A percentile compares a stretch with the other conserved stretches of the same genome.
Evolutionary conservation across 495 filamentous ascomycete genomes (phyloP).

Genomic region (Parachaetomium inaequale): DNA sequence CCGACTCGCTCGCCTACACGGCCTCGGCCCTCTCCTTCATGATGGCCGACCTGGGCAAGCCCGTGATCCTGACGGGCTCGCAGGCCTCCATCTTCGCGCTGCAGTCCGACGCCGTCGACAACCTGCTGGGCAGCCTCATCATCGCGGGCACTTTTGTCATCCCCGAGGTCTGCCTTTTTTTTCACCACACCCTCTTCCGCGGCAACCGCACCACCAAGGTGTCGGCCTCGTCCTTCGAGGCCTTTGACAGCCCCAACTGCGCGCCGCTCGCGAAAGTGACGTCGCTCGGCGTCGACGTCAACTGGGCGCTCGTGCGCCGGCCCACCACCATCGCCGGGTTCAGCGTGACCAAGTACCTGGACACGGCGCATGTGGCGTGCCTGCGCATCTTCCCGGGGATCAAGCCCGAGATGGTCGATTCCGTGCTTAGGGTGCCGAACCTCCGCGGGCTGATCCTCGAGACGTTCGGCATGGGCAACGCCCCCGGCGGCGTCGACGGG

Average conservation of each 20-base stretch:
- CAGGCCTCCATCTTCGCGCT: conserved; percentile 91
- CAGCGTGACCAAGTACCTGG: conserved; percentile 69
- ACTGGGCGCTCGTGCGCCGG: conserved; percentile 76
- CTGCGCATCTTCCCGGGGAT: conserved; percentile 95
- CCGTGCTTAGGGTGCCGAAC: conserved; percentile 72
- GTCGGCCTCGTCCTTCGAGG: conserved; percentile 79
- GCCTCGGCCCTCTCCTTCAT: conserved; percentile 92
- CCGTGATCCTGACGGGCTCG: conserved; percentile 85
- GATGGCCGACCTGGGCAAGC: conserved; percentile 87
- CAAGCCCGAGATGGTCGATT: conserved; percentile 90
- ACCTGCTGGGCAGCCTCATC: conserved; percentile 85
- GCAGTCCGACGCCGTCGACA: conserved; percentile 94
- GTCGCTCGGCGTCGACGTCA: conserved; percentile 74
- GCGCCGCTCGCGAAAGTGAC: conserved; percentile 75
- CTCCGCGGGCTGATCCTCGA: conserved; percentile 84
- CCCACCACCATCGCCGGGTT: conserved; percentile 72
- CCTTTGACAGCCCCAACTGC: conserved; percentile 83
- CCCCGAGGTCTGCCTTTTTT: conserved; percentile 93
- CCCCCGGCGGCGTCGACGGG: conserved; percentile 78
- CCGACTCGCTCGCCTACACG: conserved; percentile 88
- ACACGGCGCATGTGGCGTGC: conserved; percentile 87
- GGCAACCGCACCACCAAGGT: conserved; percentile 90
- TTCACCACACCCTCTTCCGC: conserved; percentile 87
- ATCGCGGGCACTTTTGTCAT: conserved; percentile 96
- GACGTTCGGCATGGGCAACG: conserved; percentile 94